Percentiles rank a stretch among this genome's conserved stretches.
These are phyloP conservation scores for Panicum virgatum DNA, from an alignment of 202 grass and related monocot species.

Conservation along the genomic window DNA sequence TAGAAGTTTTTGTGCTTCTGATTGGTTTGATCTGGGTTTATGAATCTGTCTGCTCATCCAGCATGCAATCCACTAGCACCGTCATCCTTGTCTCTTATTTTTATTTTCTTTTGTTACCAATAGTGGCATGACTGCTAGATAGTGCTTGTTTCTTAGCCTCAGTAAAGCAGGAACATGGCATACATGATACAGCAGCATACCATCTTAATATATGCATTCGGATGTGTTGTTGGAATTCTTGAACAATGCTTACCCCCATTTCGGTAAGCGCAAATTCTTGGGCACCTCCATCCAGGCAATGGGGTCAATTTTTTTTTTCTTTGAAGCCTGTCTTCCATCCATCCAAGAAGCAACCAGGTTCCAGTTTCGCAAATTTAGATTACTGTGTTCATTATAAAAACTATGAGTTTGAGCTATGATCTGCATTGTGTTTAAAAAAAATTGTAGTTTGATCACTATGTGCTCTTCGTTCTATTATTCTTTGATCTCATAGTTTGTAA, in stretches of 20 bases:
- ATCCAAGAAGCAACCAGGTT: background rate
- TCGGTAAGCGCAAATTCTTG: background rate
- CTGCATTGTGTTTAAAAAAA: background rate
- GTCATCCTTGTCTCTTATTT: background rate
- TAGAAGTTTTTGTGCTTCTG: background rate
- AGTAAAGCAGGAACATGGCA: background rate
- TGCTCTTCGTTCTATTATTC: background rate
- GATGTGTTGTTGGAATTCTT: background rate
- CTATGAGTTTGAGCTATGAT: background rate
- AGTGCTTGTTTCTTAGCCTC: background rate
- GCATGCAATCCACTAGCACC: background rate
- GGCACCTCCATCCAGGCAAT: background rate
- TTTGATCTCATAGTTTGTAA: background rate
- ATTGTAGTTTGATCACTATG: conserved; percentile 5
- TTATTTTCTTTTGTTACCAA: background rate
- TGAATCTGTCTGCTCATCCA: background rate
- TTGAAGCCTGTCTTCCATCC: background rate
- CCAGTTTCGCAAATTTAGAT: background rate
- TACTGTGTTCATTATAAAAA: background rate
- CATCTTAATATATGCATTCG: background rate
- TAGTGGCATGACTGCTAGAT: background rate
- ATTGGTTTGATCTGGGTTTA: background rate
- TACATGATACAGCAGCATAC: background rate
- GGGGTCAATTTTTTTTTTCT: background rate
- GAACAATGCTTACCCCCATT: background rate